Evolutionary conservation across 805 yeast genomes (phyloP).

Genomic region (Schwanniomyces yamadae): DNA sequence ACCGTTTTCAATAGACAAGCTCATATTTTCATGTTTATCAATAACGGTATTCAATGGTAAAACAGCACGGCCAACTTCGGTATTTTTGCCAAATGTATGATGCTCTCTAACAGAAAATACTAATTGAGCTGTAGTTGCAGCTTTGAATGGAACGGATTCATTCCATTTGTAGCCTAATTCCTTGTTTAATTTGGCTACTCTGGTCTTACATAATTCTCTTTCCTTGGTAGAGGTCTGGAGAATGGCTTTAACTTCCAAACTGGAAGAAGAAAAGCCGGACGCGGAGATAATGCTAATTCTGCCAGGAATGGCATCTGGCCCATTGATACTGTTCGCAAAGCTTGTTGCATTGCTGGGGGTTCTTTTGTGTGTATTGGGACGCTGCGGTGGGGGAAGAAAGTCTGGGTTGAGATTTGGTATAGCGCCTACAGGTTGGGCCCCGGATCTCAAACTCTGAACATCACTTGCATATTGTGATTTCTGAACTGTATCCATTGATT

Average conservation of each 20-base stretch:
- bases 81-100: constrained; percentile 71
- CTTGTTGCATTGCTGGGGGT: constrained; percentile 29
- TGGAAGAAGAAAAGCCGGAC: constrained; percentile 35
- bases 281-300: constrained; percentile 52
- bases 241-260: constrained; percentile 53
- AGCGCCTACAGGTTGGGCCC: constrained; percentile 19
- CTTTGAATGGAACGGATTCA: constrained; percentile 67
- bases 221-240: constrained; percentile 46
- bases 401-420: constrained; percentile 34
- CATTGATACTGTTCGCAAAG: constrained; percentile 33
- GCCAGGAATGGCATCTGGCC: constrained; percentile 47
- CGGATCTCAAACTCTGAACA: constrained; percentile 38
- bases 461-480: constrained; percentile 26
- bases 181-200: constrained; percentile 47
- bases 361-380: constrained; percentile 26
- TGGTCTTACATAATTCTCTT: constrained; percentile 66
- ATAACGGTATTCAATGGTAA: constrained; percentile 51
- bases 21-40: constrained; percentile 44
- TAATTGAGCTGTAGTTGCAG: constrained; percentile 59
- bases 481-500: constrained; percentile 2
- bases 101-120: constrained; percentile 62
- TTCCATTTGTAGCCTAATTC: constrained; percentile 54
- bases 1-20: constrained; percentile 37
- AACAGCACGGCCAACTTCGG: constrained; percentile 59
- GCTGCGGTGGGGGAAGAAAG: constrained; percentile 39